phyloP scores from a whole-genome alignment of 1,284 basidiomycete species.

The Fereydounia khargensis region DNA sequence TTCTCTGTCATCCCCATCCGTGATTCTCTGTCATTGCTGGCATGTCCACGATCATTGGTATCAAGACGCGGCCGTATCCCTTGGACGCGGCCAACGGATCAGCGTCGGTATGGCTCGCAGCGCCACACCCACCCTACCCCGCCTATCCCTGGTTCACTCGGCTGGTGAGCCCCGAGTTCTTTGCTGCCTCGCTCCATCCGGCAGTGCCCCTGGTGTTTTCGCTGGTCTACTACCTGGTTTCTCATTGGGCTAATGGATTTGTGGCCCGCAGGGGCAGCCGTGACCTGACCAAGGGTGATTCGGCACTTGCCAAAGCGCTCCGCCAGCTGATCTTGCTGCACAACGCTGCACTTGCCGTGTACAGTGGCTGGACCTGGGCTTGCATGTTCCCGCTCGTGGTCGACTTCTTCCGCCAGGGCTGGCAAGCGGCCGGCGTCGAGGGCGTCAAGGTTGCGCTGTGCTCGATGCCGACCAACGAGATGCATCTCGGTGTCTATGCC shows the following conservation, averaged over 20 bases:
- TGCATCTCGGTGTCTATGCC: slow-evolving; percentile 43
- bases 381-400: slow-evolving; percentile 32
- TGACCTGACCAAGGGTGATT: slow-evolving; percentile 29
- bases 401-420: slow-evolving; percentile 41
- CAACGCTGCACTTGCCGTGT: slow-evolving; percentile 41
- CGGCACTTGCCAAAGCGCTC: slow-evolving; percentile 6
- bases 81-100: slow-evolving; percentile 10
- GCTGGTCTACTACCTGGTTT: slow-evolving; percentile 39
- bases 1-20: background rate
- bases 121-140: slow-evolving; percentile 31
- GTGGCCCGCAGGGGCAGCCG: slow-evolving; percentile 12
- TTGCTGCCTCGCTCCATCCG: slow-evolving; percentile 16
- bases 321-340: slow-evolving; percentile 35
- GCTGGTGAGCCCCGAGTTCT: slow-evolving; percentile 6
- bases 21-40: background rate
- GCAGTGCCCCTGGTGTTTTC: slow-evolving; percentile 33
- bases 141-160: background rate
- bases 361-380: slow-evolving; percentile 38
- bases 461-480: slow-evolving; percentile 49
- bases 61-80: slow-evolving; percentile 27
- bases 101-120: slow-evolving; percentile 5
- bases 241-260: slow-evolving; percentile 30
- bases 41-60: slow-evolving; percentile 26
- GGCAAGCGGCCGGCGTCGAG: slow-evolving; percentile 21
- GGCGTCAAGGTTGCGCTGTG: slow-evolving; percentile 56